phyloP scores from a whole-genome alignment of 441 rosid genomes.

The Lepidium campestre region DNA sequence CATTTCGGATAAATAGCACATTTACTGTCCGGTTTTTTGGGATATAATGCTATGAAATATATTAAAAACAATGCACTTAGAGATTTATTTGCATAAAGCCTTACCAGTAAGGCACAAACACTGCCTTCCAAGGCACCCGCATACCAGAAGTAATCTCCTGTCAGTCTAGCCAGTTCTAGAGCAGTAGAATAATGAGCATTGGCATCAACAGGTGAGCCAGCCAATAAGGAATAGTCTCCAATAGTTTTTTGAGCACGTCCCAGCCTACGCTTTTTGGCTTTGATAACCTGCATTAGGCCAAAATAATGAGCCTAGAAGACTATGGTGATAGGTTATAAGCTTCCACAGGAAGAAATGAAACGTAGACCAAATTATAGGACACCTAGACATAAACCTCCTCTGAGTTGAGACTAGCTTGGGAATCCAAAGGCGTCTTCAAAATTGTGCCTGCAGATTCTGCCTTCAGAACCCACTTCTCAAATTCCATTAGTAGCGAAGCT shows the following conservation, averaged over 20 bases:
- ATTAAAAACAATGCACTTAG: neutral
- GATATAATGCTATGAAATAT: neutral
- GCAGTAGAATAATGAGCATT: slow-evolving; percentile 97
- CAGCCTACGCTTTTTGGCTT: slow-evolving; percentile 91
- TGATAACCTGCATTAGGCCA: slow-evolving; percentile 63
- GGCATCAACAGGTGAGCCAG: slow-evolving; percentile 99
- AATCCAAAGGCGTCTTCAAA: slow-evolving; percentile 97
- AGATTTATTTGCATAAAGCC: neutral
- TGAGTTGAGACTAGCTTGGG: slow-evolving; percentile 94
- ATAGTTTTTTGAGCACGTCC: slow-evolving; percentile 95
- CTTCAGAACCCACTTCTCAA: slow-evolving; percentile 88
- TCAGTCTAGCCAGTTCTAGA: slow-evolving; percentile 77
- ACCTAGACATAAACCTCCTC: slow-evolving; percentile 99
- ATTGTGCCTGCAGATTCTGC: slow-evolving; percentile 92
- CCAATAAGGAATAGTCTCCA: slow-evolving; percentile 94
- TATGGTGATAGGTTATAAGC: neutral
- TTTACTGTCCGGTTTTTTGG: neutral
- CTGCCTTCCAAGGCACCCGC: slow-evolving; percentile 99
- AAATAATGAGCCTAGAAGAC: slow-evolving; percentile 24
- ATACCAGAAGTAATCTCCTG: slow-evolving; percentile 91
- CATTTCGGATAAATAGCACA: neutral
- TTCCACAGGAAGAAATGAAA: slow-evolving; percentile 27
- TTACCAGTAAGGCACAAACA: slow-evolving; percentile 89
- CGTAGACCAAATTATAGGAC: slow-evolving; percentile 55
- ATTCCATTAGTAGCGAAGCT: slow-evolving; percentile 86